These are phyloP conservation scores for Phytophthora idaei DNA, from an alignment of 352 stramenopile genomes.

Conservation along the genomic window DNA sequence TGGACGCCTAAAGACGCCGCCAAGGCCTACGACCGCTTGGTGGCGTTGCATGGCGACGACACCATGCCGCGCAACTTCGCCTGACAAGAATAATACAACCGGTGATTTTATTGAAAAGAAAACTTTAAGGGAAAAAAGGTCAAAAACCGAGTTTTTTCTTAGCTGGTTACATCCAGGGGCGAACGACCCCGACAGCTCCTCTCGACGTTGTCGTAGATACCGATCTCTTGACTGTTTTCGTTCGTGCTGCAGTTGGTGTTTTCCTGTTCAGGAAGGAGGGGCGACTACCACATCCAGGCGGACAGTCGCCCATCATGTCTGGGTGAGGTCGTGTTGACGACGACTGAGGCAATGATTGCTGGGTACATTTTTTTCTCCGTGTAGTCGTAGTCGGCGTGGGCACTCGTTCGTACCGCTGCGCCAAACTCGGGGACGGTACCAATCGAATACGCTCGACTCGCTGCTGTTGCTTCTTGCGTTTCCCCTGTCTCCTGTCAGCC, in stretches of 20 bases:
- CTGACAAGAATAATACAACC: neutral
- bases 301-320: conserved; percentile 21
- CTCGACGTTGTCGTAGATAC: conserved; percentile 17
- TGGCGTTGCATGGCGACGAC: conserved; percentile 67
- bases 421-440: conserved; percentile 47
- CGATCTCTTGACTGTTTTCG: conserved; percentile 21
- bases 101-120: too few relatives aligned
- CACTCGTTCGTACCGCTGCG: conserved; percentile 53
- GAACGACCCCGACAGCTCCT: conserved; percentile 32
- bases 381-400: conserved; percentile 27
- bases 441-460: conserved; percentile 57
- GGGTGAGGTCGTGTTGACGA: conserved; percentile 7
- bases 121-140: neutral
- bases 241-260: conserved; percentile 9
- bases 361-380: conserved; percentile 25
- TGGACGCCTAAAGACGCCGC: conserved; percentile 75
- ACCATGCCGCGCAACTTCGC: conserved; percentile 69
- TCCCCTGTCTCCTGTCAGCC: conserved; percentile 29
- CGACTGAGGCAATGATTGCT: conserved; percentile 12
- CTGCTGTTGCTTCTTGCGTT: conserved; percentile 30
- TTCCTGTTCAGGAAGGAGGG: conserved; percentile 31
- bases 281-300: conserved; percentile 36
- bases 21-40: conserved; percentile 73
- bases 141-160: neutral
- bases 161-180: conserved; percentile 37